phyloP scores from a whole-genome alignment of 164 flowering plant genomes.

The Magnolia changhungtana region DNA sequence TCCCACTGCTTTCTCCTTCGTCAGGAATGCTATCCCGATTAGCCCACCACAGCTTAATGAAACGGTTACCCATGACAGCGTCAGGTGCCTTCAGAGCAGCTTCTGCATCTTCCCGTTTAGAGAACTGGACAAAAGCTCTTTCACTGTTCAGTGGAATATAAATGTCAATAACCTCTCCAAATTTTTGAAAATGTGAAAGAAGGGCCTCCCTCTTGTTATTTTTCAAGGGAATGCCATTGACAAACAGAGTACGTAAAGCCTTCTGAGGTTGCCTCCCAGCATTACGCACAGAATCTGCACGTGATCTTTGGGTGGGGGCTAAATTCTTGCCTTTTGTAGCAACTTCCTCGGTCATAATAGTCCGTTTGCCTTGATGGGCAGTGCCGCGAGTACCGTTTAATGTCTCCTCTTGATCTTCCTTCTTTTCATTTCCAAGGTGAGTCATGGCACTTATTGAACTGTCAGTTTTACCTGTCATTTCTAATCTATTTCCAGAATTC shows the following conservation, averaged over 20 bases:
- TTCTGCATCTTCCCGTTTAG: conserved; percentile 93
- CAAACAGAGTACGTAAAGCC: conserved; percentile 80
- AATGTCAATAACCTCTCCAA: conserved; percentile 82
- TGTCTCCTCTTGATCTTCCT: conserved; percentile 33
- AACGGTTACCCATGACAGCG: conserved; percentile 99
- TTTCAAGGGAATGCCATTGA: conserved; percentile 68
- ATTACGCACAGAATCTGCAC: conserved; percentile 31
- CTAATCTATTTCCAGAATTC: conserved; percentile 38
- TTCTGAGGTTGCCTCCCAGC: conserved; percentile 52
- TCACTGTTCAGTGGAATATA: conserved; percentile 69
- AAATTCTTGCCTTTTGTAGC: conserved; percentile 30
- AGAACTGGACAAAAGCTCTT: conserved; percentile 90
- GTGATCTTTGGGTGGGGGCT: conserved; percentile 25
- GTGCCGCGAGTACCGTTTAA: conserved; percentile 19
- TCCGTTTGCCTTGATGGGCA: conserved; percentile 39
- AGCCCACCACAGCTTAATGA: conserved; percentile 95
- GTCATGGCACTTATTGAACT: conserved; percentile 26
- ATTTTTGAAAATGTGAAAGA: conserved; percentile 81
- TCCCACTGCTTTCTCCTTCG: conserved; percentile 33
- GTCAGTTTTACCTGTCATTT: conserved; percentile 35
- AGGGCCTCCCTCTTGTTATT: conserved; percentile 73
- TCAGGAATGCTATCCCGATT: conserved; percentile 75
- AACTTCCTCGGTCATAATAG: conserved; percentile 23
- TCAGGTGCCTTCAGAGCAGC: conserved; percentile 93
- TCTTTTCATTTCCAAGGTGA: conserved; percentile 30